These are phyloP conservation scores for Rostrohypoxylon terebratum DNA, from an alignment of 495 filamentous ascomycete genomes.

Conservation along the genomic window DNA sequence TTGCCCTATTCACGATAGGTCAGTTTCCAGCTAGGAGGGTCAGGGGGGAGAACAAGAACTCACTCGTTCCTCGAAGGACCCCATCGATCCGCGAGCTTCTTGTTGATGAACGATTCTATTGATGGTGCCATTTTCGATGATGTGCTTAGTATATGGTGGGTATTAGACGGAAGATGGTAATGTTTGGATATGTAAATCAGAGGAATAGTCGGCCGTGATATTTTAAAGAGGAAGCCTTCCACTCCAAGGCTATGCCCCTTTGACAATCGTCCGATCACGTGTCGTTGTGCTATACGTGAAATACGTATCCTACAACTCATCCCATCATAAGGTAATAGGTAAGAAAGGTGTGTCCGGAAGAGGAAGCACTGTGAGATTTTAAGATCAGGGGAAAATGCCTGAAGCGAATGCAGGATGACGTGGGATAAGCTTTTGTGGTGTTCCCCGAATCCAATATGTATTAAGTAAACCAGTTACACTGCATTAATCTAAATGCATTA, in stretches of 20 bases:
- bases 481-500: too few species aligned
- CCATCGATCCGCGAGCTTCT: slow-evolving; percentile 21
- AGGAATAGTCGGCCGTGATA: slow-evolving; percentile 13
- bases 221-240: slow-evolving; percentile 4
- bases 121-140: slow-evolving; percentile 25
- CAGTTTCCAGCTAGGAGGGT: not conserved
- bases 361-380: not conserved
- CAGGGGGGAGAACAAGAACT: slow-evolving; percentile 7
- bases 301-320: not conserved
- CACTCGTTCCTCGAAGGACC: slow-evolving; percentile 24
- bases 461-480: not conserved
- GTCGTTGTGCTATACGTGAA: not conserved
- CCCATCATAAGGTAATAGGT: not conserved
- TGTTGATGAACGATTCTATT: slow-evolving; percentile 32
- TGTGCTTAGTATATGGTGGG: not conserved
- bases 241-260: not conserved
- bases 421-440: not conserved
- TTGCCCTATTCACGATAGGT: slow-evolving; percentile 13
- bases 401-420: not conserved
- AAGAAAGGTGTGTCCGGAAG: not conserved
- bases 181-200: not conserved
- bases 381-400: not conserved
- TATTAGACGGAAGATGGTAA: not conserved
- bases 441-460: not conserved
- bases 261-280: not conserved